These are phyloP conservation scores for Fusarium pseudonygamai DNA, from an alignment of 2,329 filamentous ascomycete species.

Conservation along the genomic window DNA sequence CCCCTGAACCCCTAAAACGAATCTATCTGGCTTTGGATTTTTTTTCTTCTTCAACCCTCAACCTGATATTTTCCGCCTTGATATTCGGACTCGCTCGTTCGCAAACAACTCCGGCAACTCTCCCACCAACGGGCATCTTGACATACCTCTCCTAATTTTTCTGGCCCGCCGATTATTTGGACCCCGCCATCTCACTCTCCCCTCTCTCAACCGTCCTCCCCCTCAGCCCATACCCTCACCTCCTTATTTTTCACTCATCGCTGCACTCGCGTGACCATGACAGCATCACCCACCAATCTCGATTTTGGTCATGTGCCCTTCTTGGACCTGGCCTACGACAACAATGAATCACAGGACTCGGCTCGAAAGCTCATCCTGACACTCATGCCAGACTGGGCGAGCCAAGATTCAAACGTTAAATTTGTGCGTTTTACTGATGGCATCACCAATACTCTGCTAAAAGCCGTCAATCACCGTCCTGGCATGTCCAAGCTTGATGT, in stretches of 20 bases:
- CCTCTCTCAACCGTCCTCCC: not conserved
- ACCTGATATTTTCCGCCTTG: slow-evolving; percentile 5
- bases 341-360: slow-evolving; percentile 78
- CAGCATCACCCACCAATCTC: slow-evolving; percentile 46
- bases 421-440: slow-evolving; percentile 95
- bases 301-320: slow-evolving; percentile 61
- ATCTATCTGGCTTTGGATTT: slow-evolving; percentile 11
- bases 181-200: slow-evolving; percentile 19
- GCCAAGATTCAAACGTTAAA: slow-evolving; percentile 76
- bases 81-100: slow-evolving; percentile 3
- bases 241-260: slow-evolving; percentile 17
- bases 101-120: slow-evolving; percentile 1
- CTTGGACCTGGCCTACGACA: slow-evolving; percentile 83
- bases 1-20: slow-evolving; percentile 35
- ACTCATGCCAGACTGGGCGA: slow-evolving; percentile 84
- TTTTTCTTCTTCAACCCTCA: not conserved
- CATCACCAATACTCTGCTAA: slow-evolving; percentile 93
- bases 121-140: not conserved
- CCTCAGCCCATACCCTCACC: slow-evolving; percentile 9
- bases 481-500: slow-evolving; percentile 77
- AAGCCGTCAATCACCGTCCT: slow-evolving; percentile 73
- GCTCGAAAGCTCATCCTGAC: slow-evolving; percentile 82
- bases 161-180: slow-evolving; percentile 3
- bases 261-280: slow-evolving; percentile 44
- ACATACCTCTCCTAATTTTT: slow-evolving; percentile 7